Percentiles rank a stretch among this genome's conserved stretches.
Evolutionary conservation across 2,329 filamentous ascomycete genomes (phyloP).

Genomic region (Cercospora sojina): DNA sequence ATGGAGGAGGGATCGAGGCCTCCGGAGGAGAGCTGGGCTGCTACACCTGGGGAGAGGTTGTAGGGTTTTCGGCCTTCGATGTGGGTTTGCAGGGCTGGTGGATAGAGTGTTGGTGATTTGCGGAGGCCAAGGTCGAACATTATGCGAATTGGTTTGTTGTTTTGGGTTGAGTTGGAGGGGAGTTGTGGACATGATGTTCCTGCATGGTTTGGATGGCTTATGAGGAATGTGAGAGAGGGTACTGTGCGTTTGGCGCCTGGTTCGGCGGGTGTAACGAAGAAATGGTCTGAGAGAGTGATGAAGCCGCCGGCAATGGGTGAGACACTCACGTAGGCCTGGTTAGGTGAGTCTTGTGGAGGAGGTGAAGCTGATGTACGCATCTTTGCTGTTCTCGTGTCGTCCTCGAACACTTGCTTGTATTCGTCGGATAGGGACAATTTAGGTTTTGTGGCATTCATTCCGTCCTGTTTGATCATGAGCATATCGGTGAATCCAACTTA

Average conservation of each 20-base stretch:
- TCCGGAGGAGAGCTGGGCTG: conserved; percentile 40
- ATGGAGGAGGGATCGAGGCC: conserved; percentile 41
- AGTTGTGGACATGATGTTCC: background rate
- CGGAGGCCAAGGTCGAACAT: conserved; percentile 58
- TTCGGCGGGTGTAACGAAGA: conserved; percentile 40
- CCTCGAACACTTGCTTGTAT: background rate
- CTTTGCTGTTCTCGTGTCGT: background rate
- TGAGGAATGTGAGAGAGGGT: conserved; percentile 55
- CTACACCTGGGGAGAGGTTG: conserved; percentile 47
- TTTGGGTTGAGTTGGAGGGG: conserved; percentile 8
- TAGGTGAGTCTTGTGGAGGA: conserved; percentile 25
- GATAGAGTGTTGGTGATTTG: conserved; percentile 47
- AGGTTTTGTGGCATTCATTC: background rate
- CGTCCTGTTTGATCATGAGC: background rate
- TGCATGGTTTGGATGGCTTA: conserved; percentile 46
- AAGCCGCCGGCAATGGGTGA: conserved; percentile 36
- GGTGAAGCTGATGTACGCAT: conserved; percentile 9
- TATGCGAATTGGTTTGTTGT: conserved; percentile 38
- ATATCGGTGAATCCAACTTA: background rate
- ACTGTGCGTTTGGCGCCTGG: conserved; percentile 49
- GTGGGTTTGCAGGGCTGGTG: conserved; percentile 47
- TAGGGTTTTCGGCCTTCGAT: conserved; percentile 49
- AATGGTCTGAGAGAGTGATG: conserved; percentile 34
- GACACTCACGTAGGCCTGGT: conserved; percentile 35
- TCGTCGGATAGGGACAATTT: background rate